Evolutionary conservation across 768 basidiomycete genomes (phyloP).

Genomic region (Pleurotus cornucopiae): DNA sequence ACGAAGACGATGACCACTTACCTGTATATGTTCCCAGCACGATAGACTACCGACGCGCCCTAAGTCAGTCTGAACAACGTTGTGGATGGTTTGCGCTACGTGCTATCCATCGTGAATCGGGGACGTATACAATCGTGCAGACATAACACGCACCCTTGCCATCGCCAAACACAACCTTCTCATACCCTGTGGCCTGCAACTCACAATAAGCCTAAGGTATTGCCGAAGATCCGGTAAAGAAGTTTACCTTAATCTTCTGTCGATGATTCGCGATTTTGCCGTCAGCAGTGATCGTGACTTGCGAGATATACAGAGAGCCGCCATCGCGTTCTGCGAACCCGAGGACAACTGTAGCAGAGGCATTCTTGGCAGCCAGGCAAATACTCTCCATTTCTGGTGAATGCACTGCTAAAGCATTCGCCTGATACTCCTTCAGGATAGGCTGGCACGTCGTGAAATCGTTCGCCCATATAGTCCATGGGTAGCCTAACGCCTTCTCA

Average conservation of each 20-base stretch:
- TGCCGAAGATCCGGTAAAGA: background rate
- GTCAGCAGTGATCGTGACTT: slow-evolving; percentile 21
- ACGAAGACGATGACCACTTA: background rate
- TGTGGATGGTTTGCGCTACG: slow-evolving; percentile 23
- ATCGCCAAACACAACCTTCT: slow-evolving; percentile 26
- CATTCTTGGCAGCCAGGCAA: slow-evolving; percentile 21
- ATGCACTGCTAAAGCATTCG: slow-evolving; percentile 23
- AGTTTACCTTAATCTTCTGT: slow-evolving; percentile 23
- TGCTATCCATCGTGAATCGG: background rate
- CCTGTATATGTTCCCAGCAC: slow-evolving; percentile 27
- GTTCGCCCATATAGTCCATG: slow-evolving; percentile 27
- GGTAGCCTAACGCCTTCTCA: slow-evolving; percentile 17
- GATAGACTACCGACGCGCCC: slow-evolving; percentile 22
- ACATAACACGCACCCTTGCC: slow-evolving; percentile 18
- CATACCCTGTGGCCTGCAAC: slow-evolving; percentile 24
- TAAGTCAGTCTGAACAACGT: slow-evolving; percentile 23
- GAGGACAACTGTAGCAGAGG: slow-evolving; percentile 21
- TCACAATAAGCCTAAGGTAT: slow-evolving; percentile 3
- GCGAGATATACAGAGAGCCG: slow-evolving; percentile 21
- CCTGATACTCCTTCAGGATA: slow-evolving; percentile 23
- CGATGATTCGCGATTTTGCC: slow-evolving; percentile 25
- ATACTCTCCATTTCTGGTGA: slow-evolving; percentile 27
- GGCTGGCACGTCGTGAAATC: slow-evolving; percentile 18
- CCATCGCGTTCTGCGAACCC: slow-evolving; percentile 26
- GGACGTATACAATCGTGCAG: background rate